Conservation (phyloP, 805 yeast genomes). For the Kodamaea laetipori region DNA sequence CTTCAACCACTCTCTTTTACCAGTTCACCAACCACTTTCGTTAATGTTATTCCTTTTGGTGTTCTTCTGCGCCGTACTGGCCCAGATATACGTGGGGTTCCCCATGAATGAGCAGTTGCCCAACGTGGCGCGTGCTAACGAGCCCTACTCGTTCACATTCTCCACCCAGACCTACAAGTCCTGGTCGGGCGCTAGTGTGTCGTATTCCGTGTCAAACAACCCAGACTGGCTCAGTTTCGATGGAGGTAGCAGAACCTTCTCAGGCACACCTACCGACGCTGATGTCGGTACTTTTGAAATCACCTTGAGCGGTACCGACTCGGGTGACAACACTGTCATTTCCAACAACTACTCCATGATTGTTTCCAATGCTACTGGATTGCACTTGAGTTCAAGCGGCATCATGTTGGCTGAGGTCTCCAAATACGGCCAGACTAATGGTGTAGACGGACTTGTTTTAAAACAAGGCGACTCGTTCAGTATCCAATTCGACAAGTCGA, state of each 20-base stretch:
- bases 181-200: conserved; percentile 39
- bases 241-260: conserved; percentile 53
- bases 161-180: conserved; percentile 67
- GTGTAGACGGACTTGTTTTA: conserved; percentile 70
- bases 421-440: conserved; percentile 73
- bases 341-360: conserved; percentile 58
- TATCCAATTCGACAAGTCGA: conserved; percentile 60
- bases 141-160: conserved; percentile 62
- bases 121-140: conserved; percentile 75
- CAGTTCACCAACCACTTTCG: neutral
- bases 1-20: neutral
- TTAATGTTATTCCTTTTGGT: conserved; percentile 8
- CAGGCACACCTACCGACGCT: conserved; percentile 65
- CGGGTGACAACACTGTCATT: conserved; percentile 46
- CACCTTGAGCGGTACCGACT: conserved; percentile 66
- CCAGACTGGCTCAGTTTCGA: conserved; percentile 87
- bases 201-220: conserved; percentile 56
- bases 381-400: conserved; percentile 46
- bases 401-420: conserved; percentile 56
- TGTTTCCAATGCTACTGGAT: conserved; percentile 59
- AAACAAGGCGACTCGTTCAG: conserved; percentile 68
- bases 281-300: conserved; percentile 46
- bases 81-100: conserved; percentile 63
- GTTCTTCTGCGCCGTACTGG: conserved; percentile 22
- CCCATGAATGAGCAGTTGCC: conserved; percentile 87